Conservation (phyloP, 78 protist species). For the Dictyostelium intermedium region DNA sequence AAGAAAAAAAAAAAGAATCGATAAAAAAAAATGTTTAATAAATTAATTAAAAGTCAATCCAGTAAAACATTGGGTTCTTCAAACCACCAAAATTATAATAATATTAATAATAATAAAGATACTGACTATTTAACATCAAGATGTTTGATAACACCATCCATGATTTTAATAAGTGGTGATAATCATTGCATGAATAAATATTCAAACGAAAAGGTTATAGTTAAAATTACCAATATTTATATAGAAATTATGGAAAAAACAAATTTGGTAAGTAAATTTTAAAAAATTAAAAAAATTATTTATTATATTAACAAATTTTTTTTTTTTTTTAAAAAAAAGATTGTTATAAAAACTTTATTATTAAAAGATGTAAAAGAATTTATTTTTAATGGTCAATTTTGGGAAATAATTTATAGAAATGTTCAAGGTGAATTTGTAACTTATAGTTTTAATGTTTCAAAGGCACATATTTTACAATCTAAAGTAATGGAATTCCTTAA, state of each 20-base stretch:
- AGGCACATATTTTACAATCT: not conserved
- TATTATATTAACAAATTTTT: too few species aligned
- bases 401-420: constrained; percentile 11
- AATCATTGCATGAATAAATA: not conserved
- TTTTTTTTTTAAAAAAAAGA: not conserved
- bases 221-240: not conserved
- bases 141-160: not conserved
- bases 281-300: too few species aligned
- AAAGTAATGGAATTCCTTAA: constrained; percentile 6
- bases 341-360: not conserved
- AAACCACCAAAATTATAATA: not conserved
- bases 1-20: not conserved
- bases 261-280: not conserved
- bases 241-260: not conserved
- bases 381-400: not conserved
- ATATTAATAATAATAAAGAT: not conserved
- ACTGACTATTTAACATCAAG: not conserved
- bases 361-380: constrained; percentile 16
- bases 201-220: not conserved
- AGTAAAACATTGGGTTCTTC: not conserved
- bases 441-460: not conserved
- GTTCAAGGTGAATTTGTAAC: not conserved
- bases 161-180: not conserved
- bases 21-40: not conserved
- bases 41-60: not conserved